Conservation (phyloP, 1,284 basidiomycete species). For the Vanrija pseudolonga region DNA sequence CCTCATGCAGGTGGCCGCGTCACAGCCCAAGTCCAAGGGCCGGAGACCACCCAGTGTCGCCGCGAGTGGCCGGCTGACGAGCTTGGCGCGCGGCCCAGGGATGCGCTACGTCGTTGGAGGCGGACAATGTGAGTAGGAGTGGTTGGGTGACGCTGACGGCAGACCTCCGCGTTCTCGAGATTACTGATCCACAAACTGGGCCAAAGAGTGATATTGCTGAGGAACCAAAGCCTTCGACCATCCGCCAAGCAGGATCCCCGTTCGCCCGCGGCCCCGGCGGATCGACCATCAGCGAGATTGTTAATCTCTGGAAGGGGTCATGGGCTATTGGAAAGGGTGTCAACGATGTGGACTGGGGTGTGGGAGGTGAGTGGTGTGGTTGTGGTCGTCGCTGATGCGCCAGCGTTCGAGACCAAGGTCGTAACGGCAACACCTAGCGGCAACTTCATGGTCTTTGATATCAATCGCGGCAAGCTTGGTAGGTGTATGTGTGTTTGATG, state of each 20-base stretch:
- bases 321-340: constrained; percentile 44
- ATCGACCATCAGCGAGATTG: constrained; percentile 37
- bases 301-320: constrained; percentile 45
- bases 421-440: constrained; percentile 77
- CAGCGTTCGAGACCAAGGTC: constrained; percentile 73
- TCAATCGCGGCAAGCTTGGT: constrained; percentile 74
- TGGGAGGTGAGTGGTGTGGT: constrained; percentile 60
- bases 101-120: constrained; percentile 44
- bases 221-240: neutral
- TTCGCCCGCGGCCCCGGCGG: constrained; percentile 40
- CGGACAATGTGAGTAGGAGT: constrained; percentile 40
- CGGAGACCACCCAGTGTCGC: constrained; percentile 10
- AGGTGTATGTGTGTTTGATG: constrained; percentile 20
- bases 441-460: constrained; percentile 79
- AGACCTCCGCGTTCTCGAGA: constrained; percentile 42
- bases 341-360: constrained; percentile 72
- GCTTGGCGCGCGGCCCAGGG: constrained; percentile 43
- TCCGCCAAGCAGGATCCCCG: constrained; percentile 1
- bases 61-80: constrained; percentile 28
- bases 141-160: constrained; percentile 5
- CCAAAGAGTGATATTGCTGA: neutral
- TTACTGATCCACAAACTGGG: constrained; percentile 20
- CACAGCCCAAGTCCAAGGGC: neutral
- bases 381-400: neutral
- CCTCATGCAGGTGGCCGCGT: constrained; percentile 19